Evolutionary conservation across 371 early-diverging fungal species (phyloP).

Genomic region (Umbelopsis sp.): DNA sequence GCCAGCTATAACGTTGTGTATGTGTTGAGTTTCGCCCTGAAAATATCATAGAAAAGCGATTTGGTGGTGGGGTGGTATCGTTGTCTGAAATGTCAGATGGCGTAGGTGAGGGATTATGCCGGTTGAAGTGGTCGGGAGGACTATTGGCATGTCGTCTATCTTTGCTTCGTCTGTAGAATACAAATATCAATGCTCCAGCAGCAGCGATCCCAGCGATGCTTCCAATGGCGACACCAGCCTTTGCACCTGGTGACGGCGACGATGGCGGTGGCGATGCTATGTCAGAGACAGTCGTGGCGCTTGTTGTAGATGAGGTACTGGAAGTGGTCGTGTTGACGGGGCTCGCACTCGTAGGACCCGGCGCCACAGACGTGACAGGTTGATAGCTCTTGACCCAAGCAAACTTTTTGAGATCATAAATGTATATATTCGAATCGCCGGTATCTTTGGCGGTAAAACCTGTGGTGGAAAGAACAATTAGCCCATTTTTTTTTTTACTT

Average conservation of each 20-base stretch:
- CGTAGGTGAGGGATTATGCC: not conserved
- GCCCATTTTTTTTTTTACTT: not conserved
- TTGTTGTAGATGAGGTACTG: not conserved
- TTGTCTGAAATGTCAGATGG: not conserved
- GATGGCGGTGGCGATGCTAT: not conserved
- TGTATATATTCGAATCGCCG: conserved; percentile 19
- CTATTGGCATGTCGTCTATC: too few species aligned
- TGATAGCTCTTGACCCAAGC: conserved; percentile 14
- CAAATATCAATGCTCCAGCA: conserved; percentile 1
- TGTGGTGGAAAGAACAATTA: not conserved
- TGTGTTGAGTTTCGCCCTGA: not conserved
- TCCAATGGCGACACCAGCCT: not conserved
- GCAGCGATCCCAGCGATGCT: not conserved
- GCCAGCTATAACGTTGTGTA: not conserved
- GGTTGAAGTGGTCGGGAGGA: not conserved
- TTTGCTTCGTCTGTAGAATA: not conserved
- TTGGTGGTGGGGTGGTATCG: not conserved
- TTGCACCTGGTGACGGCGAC: not conserved
- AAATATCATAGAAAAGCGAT: not conserved
- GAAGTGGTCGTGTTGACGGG: not conserved
- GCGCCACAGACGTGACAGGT: not conserved
- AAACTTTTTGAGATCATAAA: conserved; percentile 9
- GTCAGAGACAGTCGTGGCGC: not conserved
- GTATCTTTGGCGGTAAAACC: conserved; percentile 17
- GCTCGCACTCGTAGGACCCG: not conserved